phyloP scores from a whole-genome alignment of 2,329 filamentous ascomycete species.

The Fusarium setosum region DNA sequence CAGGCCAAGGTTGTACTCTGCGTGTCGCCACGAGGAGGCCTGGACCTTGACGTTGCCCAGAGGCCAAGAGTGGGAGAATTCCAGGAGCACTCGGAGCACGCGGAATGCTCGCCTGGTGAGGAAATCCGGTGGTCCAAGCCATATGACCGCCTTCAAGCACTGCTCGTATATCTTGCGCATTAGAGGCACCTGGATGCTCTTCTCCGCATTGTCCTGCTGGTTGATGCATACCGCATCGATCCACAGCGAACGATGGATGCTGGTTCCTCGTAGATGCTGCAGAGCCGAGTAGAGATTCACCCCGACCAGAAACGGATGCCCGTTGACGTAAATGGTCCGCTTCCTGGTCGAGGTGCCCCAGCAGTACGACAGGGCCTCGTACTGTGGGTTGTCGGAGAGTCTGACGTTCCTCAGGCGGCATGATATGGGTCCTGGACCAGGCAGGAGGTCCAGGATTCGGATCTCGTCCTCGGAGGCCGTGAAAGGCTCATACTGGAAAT shows the following conservation, averaged over 20 bases:
- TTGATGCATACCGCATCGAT: background rate
- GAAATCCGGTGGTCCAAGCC: background rate
- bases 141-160: background rate
- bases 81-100: background rate
- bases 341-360: background rate
- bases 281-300: background rate
- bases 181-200: background rate
- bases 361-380: conserved; percentile 10
- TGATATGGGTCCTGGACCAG: background rate
- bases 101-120: background rate
- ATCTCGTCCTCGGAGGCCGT: background rate
- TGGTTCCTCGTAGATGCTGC: background rate
- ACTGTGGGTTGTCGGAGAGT: conserved; percentile 1
- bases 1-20: background rate
- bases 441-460: background rate
- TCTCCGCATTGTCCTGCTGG: background rate
- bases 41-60: background rate
- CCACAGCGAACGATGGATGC: background rate
- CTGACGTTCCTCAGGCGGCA: background rate
- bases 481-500: background rate
- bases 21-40: background rate
- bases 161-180: conserved; percentile 8
- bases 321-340: background rate
- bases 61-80: background rate
- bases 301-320: background rate